Base-by-base conservation (phyloP, 2,329 filamentous ascomycete genomes). In the Stachybotrys chlorohalonatus region DNA sequence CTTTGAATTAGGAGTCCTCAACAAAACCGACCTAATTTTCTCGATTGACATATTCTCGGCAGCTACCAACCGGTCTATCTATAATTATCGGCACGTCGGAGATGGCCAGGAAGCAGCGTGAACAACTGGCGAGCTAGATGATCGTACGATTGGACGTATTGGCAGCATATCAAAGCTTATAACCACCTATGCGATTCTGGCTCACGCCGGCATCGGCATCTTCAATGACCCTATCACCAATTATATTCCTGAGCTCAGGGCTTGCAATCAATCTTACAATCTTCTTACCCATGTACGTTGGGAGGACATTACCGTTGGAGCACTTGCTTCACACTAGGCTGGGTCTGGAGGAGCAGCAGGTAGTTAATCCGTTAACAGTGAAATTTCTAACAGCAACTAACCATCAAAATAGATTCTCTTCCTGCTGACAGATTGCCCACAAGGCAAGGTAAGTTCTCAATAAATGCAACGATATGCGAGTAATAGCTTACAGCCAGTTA, bases 91-190 rank as follows among this genome's bases (percentile, higher is more conserved):
- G 9, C 54, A 61, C 32, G 47, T n/a, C 2, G 60, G 57, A 0
- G 49, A 55, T 2, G 53, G 39, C 3, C 52, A 56, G 11, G 15
- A 56, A 2, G 53, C 48, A 1, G 54, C 53, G 1, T 24, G 62
- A 5, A 57, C 58, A 0, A 49, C 53, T 0, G 56, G 57, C 2
- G 36, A 52, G 13, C 55, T 65, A n/a, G 53, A 60, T 15, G 53
- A 58, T 11, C 55, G 56, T 17, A 66, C 65, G 3, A 54, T 65
- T 8, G 62, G 56, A 52, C 63, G 63, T n/a, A 58, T 66, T 7
- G 64, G 66, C 1, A 67, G 63, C 49, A 55, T 66, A 3, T 60
- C 64, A 9, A 68, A 67, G 53, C 51, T 67, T 3, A 55, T 63
- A n/a, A 66, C 64, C 2, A 58, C 61, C n/a, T 67, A 67, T 52